Percentiles rank a stretch among this genome's conserved stretches.
These are phyloP conservation scores for Peribolospora baueri DNA, from an alignment of 768 basidiomycete species.

Conservation along the genomic window DNA sequence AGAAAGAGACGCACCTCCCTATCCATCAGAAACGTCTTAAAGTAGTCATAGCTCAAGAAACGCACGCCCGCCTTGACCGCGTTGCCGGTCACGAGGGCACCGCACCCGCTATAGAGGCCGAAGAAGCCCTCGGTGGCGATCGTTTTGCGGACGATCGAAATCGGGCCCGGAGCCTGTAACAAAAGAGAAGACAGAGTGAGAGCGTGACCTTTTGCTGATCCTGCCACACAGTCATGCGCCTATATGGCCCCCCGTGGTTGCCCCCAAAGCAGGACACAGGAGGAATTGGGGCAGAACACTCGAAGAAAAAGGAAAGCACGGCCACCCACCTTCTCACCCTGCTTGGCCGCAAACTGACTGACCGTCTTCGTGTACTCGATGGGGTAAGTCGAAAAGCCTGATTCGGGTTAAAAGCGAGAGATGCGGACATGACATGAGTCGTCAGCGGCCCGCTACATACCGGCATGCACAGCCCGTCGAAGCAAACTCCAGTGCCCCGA, in stretches of 20 bases:
- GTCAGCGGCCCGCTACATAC: too few species aligned
- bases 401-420: neutral
- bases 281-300: neutral
- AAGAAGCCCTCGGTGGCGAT: conserved; percentile 44
- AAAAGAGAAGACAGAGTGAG: neutral
- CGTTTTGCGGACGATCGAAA: conserved; percentile 51
- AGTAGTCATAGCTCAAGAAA: conserved; percentile 82
- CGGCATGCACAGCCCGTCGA: too few species aligned
- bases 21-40: conserved; percentile 63
- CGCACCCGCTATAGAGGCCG: conserved; percentile 55
- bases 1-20: conserved; percentile 32
- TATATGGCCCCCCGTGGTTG: neutral
- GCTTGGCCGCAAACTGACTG: conserved; percentile 69
- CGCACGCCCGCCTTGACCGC: conserved; percentile 83
- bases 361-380: conserved; percentile 39
- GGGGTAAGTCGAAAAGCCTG: conserved; percentile 8
- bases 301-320: neutral
- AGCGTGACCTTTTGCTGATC: neutral
- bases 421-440: conserved; percentile 17
- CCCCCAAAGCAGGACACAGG: neutral
- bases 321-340: conserved; percentile 13
- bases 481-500: too few species aligned
- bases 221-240: neutral
- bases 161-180: conserved; percentile 38
- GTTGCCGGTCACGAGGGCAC: conserved; percentile 73